Base-by-base conservation (phyloP, 1,284 basidiomycete species). In the Puccinia polysora region DNA sequence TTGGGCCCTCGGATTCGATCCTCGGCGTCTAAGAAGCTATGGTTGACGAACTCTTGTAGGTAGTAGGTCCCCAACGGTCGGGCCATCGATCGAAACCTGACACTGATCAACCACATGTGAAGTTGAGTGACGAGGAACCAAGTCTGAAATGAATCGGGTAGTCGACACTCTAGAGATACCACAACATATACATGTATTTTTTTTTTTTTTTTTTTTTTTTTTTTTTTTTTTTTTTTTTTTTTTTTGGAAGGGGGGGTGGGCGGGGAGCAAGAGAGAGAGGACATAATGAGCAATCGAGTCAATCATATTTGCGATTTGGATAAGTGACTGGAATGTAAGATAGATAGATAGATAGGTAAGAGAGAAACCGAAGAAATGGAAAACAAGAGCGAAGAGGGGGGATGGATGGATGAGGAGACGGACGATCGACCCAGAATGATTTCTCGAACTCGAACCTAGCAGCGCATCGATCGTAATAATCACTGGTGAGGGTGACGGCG, bases 111-210 rank as follows among this genome's bases (percentile, higher is more conserved):
- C 87, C 94, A 92, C 69, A 97, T 83, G 81, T 98, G 94, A 47
- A 97, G 84, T 75, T 95, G 92, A 53, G 92, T 93, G 67, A 97
- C 83, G 32, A 91, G 91, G 82, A 97, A 97, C 90, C 94, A 98
- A 4, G 93, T 91, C 79, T 97, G 94, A 80, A 97, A 97, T 0
- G 95, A 97, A 6, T 89, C 88, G 2, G 95, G 94, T 14, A 98
- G 83, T 62, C 84, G 83, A 78, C 91, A 97, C 75, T 88, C 94
- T 93, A 23, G 32, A 25, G 12, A 75, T 2, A 6, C 15, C 67
- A 8, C 14, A 8, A 45, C 5, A 15, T 23, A 60, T 25, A 38
- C 47, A 20, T 7, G 38, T 50, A 7, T 23, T 12, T 14, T 2
- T 7, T 14, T 8, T 50, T 50, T 18, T 38, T 20, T 34, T 38